Evolutionary conservation across 2,329 filamentous ascomycete genomes (phyloP), one percentile per base, ranked within the genome.

Genomic region (Periconia sp.): DNA sequence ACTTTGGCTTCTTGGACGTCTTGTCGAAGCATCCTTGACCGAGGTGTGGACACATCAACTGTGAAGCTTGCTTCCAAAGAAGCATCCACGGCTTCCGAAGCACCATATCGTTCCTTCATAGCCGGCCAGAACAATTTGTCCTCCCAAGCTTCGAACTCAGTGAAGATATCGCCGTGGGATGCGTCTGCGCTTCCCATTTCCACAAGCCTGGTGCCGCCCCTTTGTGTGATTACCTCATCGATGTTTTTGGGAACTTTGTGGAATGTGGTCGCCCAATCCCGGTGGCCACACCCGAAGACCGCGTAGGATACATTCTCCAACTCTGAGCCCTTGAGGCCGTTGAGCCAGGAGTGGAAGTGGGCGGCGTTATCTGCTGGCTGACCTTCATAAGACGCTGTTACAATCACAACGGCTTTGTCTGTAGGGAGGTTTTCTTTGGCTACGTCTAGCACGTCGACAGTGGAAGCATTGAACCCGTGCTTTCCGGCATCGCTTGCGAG

Each of bases 371-470:
- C 76, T 2, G 76, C 65, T 3, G 76, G 75, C 20, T 74, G 67
- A 11, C 76, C 76, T 55, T 78, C 76, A 47, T 77, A 78, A 0
- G 70, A 74, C 2, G 74, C 70, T 5, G 74, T 74, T 42, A 78
- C 61, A 17, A 78, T 73, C 0, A 70, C 66, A 2, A 74, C 53
- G 1, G 76, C 75, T 20, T 68, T 67, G 35, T 76, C 68, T 14
- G 60, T 72, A 0, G 71, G 67, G 2, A 76, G 23, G 3, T 62
- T 69, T 17, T 71, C 68, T 14, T 72, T 68, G 1, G 61, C 65
- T 1, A 66, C 57, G 40, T 77, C 75, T 10, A 77, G 55, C 1
- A 62, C 69, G 19, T 68, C 65, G 1, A 76, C 59, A 1, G 73
- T 58, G 33, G 15, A 13, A 18, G 70, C 72, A 7, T 56, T 62